phyloP scores from a whole-genome alignment of 495 filamentous ascomycete species.

The Penicillium goetzii region DNA sequence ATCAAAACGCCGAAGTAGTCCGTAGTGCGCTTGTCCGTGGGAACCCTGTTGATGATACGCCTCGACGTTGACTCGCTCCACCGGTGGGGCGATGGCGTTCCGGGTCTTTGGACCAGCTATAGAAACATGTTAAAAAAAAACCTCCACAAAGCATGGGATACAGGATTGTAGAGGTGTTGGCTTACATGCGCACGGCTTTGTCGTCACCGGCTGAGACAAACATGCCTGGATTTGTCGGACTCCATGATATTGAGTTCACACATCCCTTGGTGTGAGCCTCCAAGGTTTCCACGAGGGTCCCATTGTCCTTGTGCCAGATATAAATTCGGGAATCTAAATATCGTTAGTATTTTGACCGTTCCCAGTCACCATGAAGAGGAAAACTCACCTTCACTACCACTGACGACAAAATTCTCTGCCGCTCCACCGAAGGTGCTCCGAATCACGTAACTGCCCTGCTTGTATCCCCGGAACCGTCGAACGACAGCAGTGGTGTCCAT shows the following conservation, averaged over 20 bases:
- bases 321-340: conserved; percentile 71
- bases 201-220: conserved; percentile 95
- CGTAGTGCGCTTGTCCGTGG: conserved; percentile 49
- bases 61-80: conserved; percentile 30
- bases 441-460: conserved; percentile 74
- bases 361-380: not conserved
- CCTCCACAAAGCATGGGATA: too few species aligned
- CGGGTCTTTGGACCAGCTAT: conserved; percentile 47
- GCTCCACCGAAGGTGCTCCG: conserved; percentile 85
- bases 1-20: conserved; percentile 43
- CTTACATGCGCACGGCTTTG: conserved; percentile 79
- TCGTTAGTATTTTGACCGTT: conserved; percentile 22
- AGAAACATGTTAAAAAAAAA: conserved; percentile 31
- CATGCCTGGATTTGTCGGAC: conserved; percentile 77
- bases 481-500: conserved; percentile 73
- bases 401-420: conserved; percentile 85
- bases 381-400: conserved; percentile 82
- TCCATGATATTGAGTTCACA: conserved; percentile 94
- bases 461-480: conserved; percentile 72
- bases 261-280: conserved; percentile 73
- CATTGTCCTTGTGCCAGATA: conserved; percentile 89
- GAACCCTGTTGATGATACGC: conserved; percentile 38
- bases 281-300: conserved; percentile 71
- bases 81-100: conserved; percentile 29
- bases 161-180: not conserved